Percentiles rank a stretch among this genome's conserved stretches.
These are phyloP conservation scores for Eucommia ulmoides DNA, from an alignment of 257 asterid species.

Conservation along the genomic window DNA sequence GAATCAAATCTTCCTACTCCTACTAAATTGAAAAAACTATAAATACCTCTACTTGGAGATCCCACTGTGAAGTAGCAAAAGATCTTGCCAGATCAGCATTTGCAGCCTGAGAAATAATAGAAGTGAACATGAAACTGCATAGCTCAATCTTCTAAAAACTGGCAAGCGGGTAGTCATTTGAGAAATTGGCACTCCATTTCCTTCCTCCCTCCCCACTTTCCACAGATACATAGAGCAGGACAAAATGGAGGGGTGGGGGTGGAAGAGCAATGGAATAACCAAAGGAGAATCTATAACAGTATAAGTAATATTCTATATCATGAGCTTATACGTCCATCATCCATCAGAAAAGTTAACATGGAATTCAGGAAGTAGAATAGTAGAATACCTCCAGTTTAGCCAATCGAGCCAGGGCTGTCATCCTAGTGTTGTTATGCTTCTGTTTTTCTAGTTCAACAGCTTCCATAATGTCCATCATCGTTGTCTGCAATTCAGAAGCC, in stretches of 20 bases:
- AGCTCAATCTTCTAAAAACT: conserved; percentile 1
- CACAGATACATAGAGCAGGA: no score
- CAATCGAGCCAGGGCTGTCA: conserved; percentile 71
- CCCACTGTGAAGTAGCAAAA: conserved; percentile 67
- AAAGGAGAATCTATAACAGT: no score
- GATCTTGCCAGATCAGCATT: conserved; percentile 90
- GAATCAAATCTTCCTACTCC: conserved; percentile 12
- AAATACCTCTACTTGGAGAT: conserved; percentile 76
- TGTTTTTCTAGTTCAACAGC: conserved; percentile 93
- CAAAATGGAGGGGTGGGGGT: no score
- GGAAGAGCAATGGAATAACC: no score
- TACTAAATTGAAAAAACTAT: no score
- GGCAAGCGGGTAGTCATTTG: no score
- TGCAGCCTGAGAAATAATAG: conserved; percentile 41
- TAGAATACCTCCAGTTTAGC: conserved; percentile 79
- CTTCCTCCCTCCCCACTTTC: no score
- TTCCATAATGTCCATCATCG: conserved; percentile 93
- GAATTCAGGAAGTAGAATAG: no score
- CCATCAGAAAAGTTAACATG: no score
- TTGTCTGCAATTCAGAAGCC: conserved; percentile 85
- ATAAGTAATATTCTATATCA: no score
- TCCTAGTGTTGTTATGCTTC: conserved; percentile 87
- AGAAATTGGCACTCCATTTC: no score
- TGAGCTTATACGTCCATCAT: no score
- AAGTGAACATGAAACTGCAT: conserved; percentile 8